Conservation (phyloP, 2,329 filamentous ascomycete genomes). For the Monosporascus sp. region DNA sequence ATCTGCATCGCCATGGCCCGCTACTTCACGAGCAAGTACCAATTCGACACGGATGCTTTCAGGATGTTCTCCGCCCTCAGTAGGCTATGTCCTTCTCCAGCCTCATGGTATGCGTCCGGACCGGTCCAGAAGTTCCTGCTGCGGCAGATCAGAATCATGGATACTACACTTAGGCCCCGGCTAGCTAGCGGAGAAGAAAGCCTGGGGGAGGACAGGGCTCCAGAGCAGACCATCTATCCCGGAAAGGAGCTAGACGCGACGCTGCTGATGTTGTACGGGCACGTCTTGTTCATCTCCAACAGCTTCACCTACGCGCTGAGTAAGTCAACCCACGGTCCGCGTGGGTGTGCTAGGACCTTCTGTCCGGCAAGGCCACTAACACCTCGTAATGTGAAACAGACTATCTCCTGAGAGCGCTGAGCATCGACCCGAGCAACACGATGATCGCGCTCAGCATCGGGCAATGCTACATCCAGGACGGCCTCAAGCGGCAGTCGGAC, state of each 20-base stretch:
- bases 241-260: slow-evolving; percentile 64
- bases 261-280: slow-evolving; percentile 81
- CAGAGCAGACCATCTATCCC: slow-evolving; percentile 29
- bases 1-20: slow-evolving; percentile 67
- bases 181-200: slow-evolving; percentile 32
- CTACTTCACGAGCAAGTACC: slow-evolving; percentile 78
- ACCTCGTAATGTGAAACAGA: slow-evolving; percentile 34
- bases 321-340: slow-evolving; percentile 26
- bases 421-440: slow-evolving; percentile 70
- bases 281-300: slow-evolving; percentile 79
- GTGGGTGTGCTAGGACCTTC: too few relatives aligned
- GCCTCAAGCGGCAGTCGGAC: slow-evolving; percentile 81
- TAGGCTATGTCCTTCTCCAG: slow-evolving; percentile 66
- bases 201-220: slow-evolving; percentile 29
- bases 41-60: slow-evolving; percentile 76
- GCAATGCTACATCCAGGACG: slow-evolving; percentile 80
- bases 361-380: slow-evolving; percentile 3
- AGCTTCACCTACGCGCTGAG: slow-evolving; percentile 80
- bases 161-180: slow-evolving; percentile 57
- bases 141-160: slow-evolving; percentile 85
- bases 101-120: slow-evolving; percentile 72
- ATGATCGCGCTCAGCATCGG: slow-evolving; percentile 78
- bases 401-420: slow-evolving; percentile 76
- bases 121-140: slow-evolving; percentile 87
- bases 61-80: slow-evolving; percentile 78